Evolutionary conservation across 371 early-diverging fungal genomes (phyloP).

Genomic region (Circinella umbellata): DNA sequence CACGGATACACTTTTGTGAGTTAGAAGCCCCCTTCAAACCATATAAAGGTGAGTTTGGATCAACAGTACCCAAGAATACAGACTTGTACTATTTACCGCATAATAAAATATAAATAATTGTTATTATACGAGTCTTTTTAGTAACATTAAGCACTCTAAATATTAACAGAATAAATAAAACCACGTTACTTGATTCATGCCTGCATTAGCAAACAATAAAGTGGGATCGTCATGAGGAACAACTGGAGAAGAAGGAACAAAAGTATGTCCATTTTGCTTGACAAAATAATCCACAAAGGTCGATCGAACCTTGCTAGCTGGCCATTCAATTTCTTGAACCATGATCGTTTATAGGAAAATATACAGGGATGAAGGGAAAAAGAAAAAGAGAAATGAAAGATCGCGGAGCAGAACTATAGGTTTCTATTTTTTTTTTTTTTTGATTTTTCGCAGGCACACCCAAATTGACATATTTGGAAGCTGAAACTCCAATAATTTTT

Average conservation of each 20-base stretch:
- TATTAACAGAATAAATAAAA: not conserved
- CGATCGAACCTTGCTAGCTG: slow-evolving; percentile 81
- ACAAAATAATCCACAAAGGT: slow-evolving; percentile 95
- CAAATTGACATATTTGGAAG: not conserved
- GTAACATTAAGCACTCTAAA: not conserved
- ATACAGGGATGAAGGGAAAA: not conserved
- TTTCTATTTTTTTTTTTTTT: not conserved
- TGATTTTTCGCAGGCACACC: slow-evolving; percentile 8
- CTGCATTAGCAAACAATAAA: slow-evolving; percentile 98
- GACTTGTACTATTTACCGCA: slow-evolving; percentile 85
- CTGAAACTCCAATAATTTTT: not conserved
- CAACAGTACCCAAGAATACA: slow-evolving; percentile 96
- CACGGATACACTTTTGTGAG: slow-evolving; percentile 99
- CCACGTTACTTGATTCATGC: slow-evolving; percentile 95
- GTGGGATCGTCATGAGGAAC: slow-evolving; percentile 98
- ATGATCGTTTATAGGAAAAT: not conserved
- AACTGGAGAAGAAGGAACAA: slow-evolving; percentile 91
- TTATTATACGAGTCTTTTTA: too few relatives aligned
- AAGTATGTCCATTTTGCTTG: slow-evolving; percentile 76
- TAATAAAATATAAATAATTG: too few relatives aligned
- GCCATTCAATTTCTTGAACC: slow-evolving; percentile 62
- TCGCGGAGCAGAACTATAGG: not conserved
- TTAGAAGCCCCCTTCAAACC: slow-evolving; percentile 94
- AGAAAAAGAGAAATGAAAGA: not conserved
- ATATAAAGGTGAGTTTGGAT: slow-evolving; percentile 89